Conservation (phyloP, 108 stramenopile species). For the Asterionellopsis glacialis region DNA sequence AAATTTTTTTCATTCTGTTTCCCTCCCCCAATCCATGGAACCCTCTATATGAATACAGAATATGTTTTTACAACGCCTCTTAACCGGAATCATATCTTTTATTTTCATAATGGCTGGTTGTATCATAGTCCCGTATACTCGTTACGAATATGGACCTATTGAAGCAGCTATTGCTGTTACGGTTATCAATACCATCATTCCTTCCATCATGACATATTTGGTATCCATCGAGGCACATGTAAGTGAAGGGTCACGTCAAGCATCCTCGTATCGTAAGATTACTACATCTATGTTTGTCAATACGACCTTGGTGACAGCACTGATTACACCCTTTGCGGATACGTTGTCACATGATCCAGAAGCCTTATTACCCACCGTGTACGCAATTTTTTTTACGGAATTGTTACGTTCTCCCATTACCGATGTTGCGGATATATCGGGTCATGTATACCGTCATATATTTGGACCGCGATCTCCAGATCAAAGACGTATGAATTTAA, state of each 20-base stretch:
- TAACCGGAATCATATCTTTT: conserved; percentile 33
- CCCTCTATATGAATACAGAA: too few relatives aligned
- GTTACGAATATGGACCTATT: conserved; percentile 15
- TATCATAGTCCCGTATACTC: conserved; percentile 32
- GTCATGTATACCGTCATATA: conserved; percentile 10
- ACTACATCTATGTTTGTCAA: conserved; percentile 13
- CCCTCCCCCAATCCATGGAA: too few relatives aligned
- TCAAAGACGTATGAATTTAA: conserved; percentile 6
- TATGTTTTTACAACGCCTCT: conserved; percentile 6
- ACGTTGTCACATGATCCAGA: conserved; percentile 6
- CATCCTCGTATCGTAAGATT: conserved; percentile 16
- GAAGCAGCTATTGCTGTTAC: conserved; percentile 8
- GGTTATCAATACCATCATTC: conserved; percentile 5
- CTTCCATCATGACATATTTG: not conserved
- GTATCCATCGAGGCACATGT: conserved; percentile 13
- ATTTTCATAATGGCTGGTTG: conserved; percentile 24
- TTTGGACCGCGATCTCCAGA: conserved; percentile 10
- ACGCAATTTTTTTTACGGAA: conserved; percentile 10
- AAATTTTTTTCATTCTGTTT: too few relatives aligned
- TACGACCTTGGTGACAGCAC: conserved; percentile 14
- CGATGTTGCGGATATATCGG: conserved; percentile 2
- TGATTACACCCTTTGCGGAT: conserved; percentile 18
- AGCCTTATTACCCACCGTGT: not conserved
- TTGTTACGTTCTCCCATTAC: conserved; percentile 9
- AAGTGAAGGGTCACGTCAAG: conserved; percentile 12